Percentiles rank a stretch among this genome's conserved stretches.
Evolutionary conservation across 306 rosid genomes (phyloP).

Genomic region (Purshia tridentata): DNA sequence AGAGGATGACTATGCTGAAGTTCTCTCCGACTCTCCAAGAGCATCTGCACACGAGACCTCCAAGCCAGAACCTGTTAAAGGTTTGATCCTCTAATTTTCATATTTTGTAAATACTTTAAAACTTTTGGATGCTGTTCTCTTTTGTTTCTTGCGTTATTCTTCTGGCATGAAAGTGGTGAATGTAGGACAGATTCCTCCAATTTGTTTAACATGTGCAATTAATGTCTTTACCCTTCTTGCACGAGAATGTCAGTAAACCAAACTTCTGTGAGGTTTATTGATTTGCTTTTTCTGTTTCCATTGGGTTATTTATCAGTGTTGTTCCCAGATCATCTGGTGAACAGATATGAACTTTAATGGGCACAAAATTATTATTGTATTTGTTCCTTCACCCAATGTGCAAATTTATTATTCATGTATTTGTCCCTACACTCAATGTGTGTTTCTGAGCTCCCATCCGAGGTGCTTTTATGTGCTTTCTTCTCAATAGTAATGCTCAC

Average conservation of each 20-base stretch:
- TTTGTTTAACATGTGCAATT: slow-evolving; percentile 31
- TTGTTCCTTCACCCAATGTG: not conserved
- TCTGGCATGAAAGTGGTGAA: slow-evolving; percentile 37
- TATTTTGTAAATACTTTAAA: slow-evolving; percentile 44
- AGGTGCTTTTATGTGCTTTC: too few species aligned
- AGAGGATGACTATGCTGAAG: slow-evolving; percentile 56
- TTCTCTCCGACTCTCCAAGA: slow-evolving; percentile 64
- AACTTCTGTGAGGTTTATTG: slow-evolving; percentile 16
- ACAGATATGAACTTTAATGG: not conserved
- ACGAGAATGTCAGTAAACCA: slow-evolving; percentile 30
- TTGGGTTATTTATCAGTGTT: not conserved
- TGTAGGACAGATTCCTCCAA: slow-evolving; percentile 34
- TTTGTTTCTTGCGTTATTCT: slow-evolving; percentile 25
- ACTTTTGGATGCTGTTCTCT: slow-evolving; percentile 34
- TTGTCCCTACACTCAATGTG: not conserved
- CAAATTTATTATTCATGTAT: too few species aligned
- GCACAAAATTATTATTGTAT: not conserved
- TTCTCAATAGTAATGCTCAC: not conserved
- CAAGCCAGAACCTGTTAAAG: slow-evolving; percentile 76
- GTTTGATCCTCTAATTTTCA: slow-evolving; percentile 74
- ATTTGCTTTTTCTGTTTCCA: slow-evolving; percentile 13
- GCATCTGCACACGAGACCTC: slow-evolving; percentile 52
- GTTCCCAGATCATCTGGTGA: not conserved
- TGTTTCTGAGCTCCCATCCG: too few species aligned
- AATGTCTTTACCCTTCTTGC: slow-evolving; percentile 24